Conservation (phyloP, 495 filamentous ascomycete species). For the Neurospora sp. region DNA sequence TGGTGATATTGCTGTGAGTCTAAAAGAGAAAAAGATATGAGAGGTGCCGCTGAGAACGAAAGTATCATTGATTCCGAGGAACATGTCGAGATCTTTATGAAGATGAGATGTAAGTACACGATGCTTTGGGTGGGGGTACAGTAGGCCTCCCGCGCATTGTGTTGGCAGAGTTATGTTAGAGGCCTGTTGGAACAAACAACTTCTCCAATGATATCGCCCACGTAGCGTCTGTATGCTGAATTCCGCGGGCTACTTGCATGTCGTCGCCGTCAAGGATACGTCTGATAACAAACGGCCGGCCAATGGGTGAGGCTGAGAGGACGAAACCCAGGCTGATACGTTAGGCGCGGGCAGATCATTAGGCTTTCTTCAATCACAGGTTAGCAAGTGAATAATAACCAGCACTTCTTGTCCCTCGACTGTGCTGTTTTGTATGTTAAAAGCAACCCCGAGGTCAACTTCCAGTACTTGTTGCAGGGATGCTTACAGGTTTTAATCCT, state of each 20-base stretch:
- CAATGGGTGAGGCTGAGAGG: neutral
- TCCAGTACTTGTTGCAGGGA: neutral
- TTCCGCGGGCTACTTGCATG: neutral
- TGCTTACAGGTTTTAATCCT: neutral
- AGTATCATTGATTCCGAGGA: accelerated
- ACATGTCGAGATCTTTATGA: neutral
- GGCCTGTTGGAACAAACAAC: neutral
- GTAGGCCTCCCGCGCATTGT: neutral
- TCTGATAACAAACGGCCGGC: neutral
- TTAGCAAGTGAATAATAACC: neutral
- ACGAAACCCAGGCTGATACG: neutral
- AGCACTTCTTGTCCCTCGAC: neutral
- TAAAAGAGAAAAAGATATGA: accelerated
- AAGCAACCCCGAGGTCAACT: neutral
- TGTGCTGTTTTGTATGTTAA: neutral
- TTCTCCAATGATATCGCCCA: neutral
- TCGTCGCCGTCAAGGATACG: neutral
- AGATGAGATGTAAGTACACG: accelerated
- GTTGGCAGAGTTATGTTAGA: neutral
- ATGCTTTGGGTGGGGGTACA: neutral
- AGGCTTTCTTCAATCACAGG: neutral
- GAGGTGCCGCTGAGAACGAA: neutral
- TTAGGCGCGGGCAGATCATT: neutral
- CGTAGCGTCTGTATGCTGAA: neutral
- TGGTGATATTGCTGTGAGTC: neutral